Base-by-base conservation (phyloP, 805 yeast genomes). In the Peterozyma toletana region DNA sequence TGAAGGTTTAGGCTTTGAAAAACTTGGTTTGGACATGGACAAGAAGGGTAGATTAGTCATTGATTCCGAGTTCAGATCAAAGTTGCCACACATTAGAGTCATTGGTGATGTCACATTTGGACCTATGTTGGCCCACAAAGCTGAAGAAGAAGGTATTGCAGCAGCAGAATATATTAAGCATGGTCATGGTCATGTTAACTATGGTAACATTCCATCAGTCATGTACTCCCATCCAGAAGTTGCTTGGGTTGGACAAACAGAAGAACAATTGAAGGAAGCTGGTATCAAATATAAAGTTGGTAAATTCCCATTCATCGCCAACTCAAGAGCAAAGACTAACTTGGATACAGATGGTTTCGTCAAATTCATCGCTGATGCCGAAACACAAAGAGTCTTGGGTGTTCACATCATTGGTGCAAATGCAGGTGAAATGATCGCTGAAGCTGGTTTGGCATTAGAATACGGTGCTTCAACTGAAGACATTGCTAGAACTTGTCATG, bases 191-290 rank as follows among this genome's bases (percentile, higher is more conserved):
- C 99, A 93, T 66, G 98, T 93, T 55, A 93, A 93, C 81, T 93
- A 93, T 71, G 95, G 83, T 57, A 95, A 86, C 73, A 93, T 93
- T 56, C 99, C 99, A 53, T 80, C 96, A 33, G 99, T 93, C 54
- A 93, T 93, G 99, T 93, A 93, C 77, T 83, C 98, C 40, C 96
- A 89, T 71, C 99, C 99, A 52, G 99, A 93, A 75, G 96, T 93
- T 55, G 98, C 98, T 42, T 93, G 99, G 99, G 96, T 86, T 55
- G 99, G 99, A 57, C 86, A 86, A 70, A 86, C 81, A 60, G 99
- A 93, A 73, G 83, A 90, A 73, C 90, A 90, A 70, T 78, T 90
- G 64, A 90, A 91, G 76, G 90, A 77, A 56, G 88, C 88, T 57
- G 96, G 96, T 56, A 80, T 89, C 66, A 76, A 83, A 57, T 93